A percentile compares a stretch with the other conserved stretches of the same genome.
phyloP scores from a whole-genome alignment of 164 flowering plant species.

The Brasenia schreberi region DNA sequence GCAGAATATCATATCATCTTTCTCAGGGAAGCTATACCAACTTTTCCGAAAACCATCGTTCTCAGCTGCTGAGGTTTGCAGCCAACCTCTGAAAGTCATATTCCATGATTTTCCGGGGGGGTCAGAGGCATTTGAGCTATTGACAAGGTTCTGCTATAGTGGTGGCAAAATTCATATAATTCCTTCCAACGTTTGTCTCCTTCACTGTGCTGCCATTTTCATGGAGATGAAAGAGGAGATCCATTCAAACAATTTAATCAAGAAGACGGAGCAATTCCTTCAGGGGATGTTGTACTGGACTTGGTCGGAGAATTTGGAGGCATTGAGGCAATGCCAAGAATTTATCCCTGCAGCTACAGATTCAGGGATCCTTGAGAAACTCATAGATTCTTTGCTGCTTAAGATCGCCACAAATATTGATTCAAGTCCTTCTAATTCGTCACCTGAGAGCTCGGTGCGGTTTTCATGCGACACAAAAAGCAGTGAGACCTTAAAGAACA shows the following conservation, averaged over 20 bases:
- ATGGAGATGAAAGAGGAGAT: slow-evolving; percentile 35
- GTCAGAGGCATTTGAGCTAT: slow-evolving; percentile 47
- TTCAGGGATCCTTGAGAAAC: slow-evolving; percentile 19
- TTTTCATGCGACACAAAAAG: slow-evolving; percentile 41
- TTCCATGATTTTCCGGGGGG: slow-evolving; percentile 57
- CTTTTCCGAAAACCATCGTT: slow-evolving; percentile 17
- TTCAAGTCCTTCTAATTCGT: slow-evolving; percentile 25
- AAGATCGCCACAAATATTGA: slow-evolving; percentile 19
- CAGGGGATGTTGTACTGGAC: slow-evolving; percentile 35
- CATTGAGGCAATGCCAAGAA: slow-evolving; percentile 38
- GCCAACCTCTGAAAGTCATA: slow-evolving; percentile 22
- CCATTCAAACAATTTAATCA: slow-evolving; percentile 16
- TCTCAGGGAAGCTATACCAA: slow-evolving; percentile 31
- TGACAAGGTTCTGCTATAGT: slow-evolving; percentile 50
- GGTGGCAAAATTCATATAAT: slow-evolving; percentile 26
- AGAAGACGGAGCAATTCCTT: slow-evolving; percentile 30
- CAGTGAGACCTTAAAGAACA: slow-evolving; percentile 22
- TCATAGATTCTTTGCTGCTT: slow-evolving; percentile 23
- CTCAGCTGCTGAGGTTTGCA: slow-evolving; percentile 3
- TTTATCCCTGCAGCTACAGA: slow-evolving; percentile 12
- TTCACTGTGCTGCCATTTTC: slow-evolving; percentile 29
- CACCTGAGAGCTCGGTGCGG: slow-evolving; percentile 31
- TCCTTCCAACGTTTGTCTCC: slow-evolving; percentile 27
- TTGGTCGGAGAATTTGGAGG: slow-evolving; percentile 40
- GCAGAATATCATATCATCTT: slow-evolving; percentile 34